A percentile compares a stretch with the other conserved stretches of the same genome.
Conservation (phyloP, 495 filamentous ascomycete genomes). For the Parachaetomium inaequale region DNA sequence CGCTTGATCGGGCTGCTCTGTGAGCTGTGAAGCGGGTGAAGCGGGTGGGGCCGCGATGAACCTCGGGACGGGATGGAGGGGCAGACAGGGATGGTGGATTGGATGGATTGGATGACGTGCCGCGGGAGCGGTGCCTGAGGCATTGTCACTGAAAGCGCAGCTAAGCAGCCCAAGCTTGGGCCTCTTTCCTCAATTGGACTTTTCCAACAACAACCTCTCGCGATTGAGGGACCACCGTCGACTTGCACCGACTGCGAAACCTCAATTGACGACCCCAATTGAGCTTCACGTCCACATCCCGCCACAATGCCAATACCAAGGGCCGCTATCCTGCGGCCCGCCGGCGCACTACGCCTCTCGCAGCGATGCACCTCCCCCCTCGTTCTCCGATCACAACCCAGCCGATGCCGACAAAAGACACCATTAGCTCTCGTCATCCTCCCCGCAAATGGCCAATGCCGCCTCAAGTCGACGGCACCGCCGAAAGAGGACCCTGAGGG, state of each 20-base stretch:
- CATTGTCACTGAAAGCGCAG: background rate
- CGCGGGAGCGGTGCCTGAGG: constrained; percentile 13
- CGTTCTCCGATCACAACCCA: constrained; percentile 7
- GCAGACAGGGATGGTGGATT: constrained; percentile 7
- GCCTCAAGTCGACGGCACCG: constrained; percentile 22
- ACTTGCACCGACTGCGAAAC: background rate
- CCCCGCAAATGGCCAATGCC: constrained; percentile 7
- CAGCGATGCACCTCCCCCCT: constrained; percentile 7
- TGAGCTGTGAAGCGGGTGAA: background rate
- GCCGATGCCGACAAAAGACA: constrained; percentile 1
- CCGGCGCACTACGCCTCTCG: constrained; percentile 3
- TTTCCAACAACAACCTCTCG: background rate
- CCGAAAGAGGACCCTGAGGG: background rate
- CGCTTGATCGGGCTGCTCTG: too few relatives aligned
- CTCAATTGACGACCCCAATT: constrained; percentile 6
- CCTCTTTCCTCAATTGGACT: constrained; percentile 4
- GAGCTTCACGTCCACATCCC: background rate
- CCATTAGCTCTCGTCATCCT: background rate
- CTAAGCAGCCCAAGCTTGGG: constrained; percentile 8
- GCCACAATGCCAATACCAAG: constrained; percentile 13
- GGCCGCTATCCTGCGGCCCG: constrained; percentile 3
- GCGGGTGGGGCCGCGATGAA: background rate
- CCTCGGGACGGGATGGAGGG: constrained; percentile 19
- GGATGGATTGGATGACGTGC: constrained; percentile 20
- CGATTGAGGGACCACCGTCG: background rate